Conservation (phyloP, 129 eudicot species). For the Ambrosia trifida region DNA sequence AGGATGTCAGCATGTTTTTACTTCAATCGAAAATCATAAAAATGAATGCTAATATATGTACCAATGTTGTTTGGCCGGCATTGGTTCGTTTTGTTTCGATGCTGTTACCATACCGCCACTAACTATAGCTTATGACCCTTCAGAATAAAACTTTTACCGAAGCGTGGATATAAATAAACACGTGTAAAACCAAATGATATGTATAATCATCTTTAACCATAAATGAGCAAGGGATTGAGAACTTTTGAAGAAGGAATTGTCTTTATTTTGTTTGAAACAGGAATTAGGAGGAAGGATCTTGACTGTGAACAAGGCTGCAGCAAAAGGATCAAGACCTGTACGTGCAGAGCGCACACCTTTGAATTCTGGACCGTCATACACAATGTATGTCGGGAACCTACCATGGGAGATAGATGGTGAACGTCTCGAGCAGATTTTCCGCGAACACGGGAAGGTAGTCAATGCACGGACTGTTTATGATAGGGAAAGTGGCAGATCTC, state of each 20-base stretch:
- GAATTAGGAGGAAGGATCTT: constrained; percentile 63
- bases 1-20: too few relatives aligned
- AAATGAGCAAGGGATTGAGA: too few relatives aligned
- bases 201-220: not conserved
- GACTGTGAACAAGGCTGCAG: constrained; percentile 88
- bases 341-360: constrained; percentile 29
- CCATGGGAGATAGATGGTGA: constrained; percentile 79
- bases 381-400: constrained; percentile 77
- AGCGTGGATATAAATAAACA: too few relatives aligned
- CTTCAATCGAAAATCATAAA: too few relatives aligned
- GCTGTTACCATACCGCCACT: too few relatives aligned
- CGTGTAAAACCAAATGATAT: constrained; percentile 1
- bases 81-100: too few relatives aligned
- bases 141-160: too few relatives aligned
- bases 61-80: too few relatives aligned
- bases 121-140: too few relatives aligned
- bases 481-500: constrained; percentile 74
- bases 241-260: too few relatives aligned
- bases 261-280: constrained; percentile 31
- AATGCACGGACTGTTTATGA: constrained; percentile 69
- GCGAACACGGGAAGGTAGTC: constrained; percentile 71
- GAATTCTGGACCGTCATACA: constrained; percentile 48
- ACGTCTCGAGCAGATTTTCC: constrained; percentile 72
- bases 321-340: constrained; percentile 70
- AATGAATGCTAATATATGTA: too few relatives aligned